Base-by-base conservation (phyloP, 2,329 filamentous ascomycete species). In the Camillea tinctor region DNA sequence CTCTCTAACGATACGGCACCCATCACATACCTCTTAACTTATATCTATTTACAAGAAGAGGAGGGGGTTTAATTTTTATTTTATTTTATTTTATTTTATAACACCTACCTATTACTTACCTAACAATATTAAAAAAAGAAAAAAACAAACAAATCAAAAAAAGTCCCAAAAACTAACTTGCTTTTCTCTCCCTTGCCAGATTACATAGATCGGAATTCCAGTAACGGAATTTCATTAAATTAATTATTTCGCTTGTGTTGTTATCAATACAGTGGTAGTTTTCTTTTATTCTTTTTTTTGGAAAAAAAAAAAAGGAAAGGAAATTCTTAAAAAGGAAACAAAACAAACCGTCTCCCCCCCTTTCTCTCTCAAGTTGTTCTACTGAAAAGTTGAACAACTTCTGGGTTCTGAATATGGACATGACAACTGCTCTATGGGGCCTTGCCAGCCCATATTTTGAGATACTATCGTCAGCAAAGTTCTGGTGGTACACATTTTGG, bases 401-500 rank as follows among this genome's bases (percentile, higher is more conserved):
- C 36, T 44, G 36, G 17, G 36, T 11, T 6, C 4, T 44, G 59
- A 67, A 55, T 40, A 72, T 72, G 69, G 66, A 60, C 36, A 61
- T 65, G 22, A 55, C 61, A 49, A 57, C 58, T 50, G 52, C 57
- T 23, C 24, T 66, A 20, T 64, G 64, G 59, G 58, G 58, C 50
- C 44, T 65, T 26, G 40, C 54, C 21, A 54, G 68, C 61, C 65
- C 73, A 40, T 66, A 64, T 54, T 64, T 73, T 58, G 71, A 72
- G 57, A 77, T 82, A 59, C 69, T 76, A 66, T 70, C 75, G 58
- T 81, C 81, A 21, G 73, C 79, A 19, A 74, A 65, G 3, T 83
- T 83, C 63, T 84, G 82, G 81, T 70, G 74, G 60, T 77, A 71
- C 60, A 65, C 75, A 4, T 80, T 80, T 60, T 78, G 66, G 69